Percentiles rank a stretch among this genome's conserved stretches.
phyloP scores from a whole-genome alignment of 176 grass and related monocot genomes.

The Oryza meyeriana region DNA sequence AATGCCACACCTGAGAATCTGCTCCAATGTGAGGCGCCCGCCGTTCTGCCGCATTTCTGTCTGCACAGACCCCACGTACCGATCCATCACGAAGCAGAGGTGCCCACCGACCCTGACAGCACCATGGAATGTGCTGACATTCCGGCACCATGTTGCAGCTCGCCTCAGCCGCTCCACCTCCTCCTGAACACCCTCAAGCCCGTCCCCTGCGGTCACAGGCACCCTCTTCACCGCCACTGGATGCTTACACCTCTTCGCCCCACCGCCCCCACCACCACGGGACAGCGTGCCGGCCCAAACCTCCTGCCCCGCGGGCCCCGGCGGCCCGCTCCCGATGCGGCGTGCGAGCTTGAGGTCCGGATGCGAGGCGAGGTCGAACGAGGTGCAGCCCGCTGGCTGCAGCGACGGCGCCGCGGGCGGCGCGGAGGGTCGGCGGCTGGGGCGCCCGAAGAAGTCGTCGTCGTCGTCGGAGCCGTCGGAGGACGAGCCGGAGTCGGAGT shows the following conservation, averaged over 20 bases:
- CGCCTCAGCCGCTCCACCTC: conserved; percentile 75
- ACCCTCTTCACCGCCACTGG: conserved; percentile 89
- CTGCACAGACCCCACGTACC: conserved; percentile 70
- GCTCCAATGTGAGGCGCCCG: conserved; percentile 91
- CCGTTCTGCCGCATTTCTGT: conserved; percentile 90
- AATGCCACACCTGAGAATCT: conserved; percentile 88
- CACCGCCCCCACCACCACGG: conserved; percentile 23
- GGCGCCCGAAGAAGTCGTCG: conserved; percentile 58
- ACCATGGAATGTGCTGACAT: conserved; percentile 80
- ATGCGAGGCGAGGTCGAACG: conserved; percentile 74
- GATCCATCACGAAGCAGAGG: conserved; percentile 94
- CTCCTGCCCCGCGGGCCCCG: conserved; percentile 66
- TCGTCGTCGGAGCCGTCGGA: conserved; percentile 33
- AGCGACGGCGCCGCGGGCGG: not conserved
- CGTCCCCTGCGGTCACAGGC: conserved; percentile 50
- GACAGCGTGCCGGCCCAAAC: conserved; percentile 72
- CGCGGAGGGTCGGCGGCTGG: not conserved
- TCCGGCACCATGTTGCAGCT: conserved; percentile 79
- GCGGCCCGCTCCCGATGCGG: conserved; percentile 57
- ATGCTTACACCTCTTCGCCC: conserved; percentile 70
- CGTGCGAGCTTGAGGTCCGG: conserved; percentile 72
- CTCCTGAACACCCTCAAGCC: conserved; percentile 55
- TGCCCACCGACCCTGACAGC: conserved; percentile 52
- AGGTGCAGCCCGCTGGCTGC: conserved; percentile 34
- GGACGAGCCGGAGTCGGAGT: conserved; percentile 45